Conservation (phyloP, 495 filamentous ascomycete genomes). For the Jackrogersella minutella region DNA sequence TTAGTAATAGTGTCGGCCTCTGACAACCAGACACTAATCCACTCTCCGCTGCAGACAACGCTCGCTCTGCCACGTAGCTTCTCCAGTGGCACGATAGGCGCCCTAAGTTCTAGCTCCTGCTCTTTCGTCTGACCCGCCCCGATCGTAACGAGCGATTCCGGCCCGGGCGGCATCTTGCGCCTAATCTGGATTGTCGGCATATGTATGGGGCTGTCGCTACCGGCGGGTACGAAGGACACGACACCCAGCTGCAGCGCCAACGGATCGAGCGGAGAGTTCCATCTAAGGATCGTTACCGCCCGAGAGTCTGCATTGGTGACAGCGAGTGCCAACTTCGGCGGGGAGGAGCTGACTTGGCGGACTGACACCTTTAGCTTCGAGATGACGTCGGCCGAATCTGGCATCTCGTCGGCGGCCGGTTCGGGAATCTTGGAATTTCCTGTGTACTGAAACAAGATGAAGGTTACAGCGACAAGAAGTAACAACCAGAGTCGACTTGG, state of each 20-base stretch:
- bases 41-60: slow-evolving; percentile 43
- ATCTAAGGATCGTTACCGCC: slow-evolving; percentile 58
- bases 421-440: slow-evolving; percentile 23
- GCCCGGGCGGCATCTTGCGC: slow-evolving; percentile 54
- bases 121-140: slow-evolving; percentile 41
- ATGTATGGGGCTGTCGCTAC: slow-evolving; percentile 43
- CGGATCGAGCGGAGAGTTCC: slow-evolving; percentile 59
- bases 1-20: slow-evolving; percentile 39
- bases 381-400: slow-evolving; percentile 26
- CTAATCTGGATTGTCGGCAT: slow-evolving; percentile 55
- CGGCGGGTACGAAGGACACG: slow-evolving; percentile 52
- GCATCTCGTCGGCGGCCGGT: slow-evolving; percentile 26
- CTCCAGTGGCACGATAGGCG: slow-evolving; percentile 39
- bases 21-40: slow-evolving; percentile 43
- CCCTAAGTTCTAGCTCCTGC: slow-evolving; percentile 39
- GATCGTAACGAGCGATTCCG: slow-evolving; percentile 55
- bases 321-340: slow-evolving; percentile 43
- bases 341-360: slow-evolving; percentile 34
- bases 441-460: slow-evolving; percentile 13
- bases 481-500: slow-evolving; percentile 10
- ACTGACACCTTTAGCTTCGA: slow-evolving; percentile 43
- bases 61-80: slow-evolving; percentile 36
- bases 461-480: neutral
- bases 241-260: slow-evolving; percentile 56
- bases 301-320: slow-evolving; percentile 53